Conservation (phyloP, 176 grass and related monocot species). For the Rhynchospora tenuis region DNA sequence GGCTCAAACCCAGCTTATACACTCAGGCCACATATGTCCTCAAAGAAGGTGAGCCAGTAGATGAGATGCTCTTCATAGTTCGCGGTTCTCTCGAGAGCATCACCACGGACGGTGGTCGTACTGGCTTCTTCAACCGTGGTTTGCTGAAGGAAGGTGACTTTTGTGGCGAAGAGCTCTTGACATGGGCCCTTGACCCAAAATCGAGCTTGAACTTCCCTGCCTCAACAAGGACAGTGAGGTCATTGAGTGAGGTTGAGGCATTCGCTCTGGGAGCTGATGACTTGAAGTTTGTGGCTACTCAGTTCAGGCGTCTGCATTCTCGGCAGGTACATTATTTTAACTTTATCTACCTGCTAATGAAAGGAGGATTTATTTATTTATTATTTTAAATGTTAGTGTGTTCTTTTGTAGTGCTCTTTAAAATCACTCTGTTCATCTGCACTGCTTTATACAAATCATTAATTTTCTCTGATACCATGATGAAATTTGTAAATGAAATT, state of each 20-base stretch:
- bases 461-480: too few relatives aligned
- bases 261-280: conserved; percentile 69
- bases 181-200: conserved; percentile 93
- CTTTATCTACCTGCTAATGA: background rate
- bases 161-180: conserved; percentile 84
- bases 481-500: too few relatives aligned
- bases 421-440: background rate
- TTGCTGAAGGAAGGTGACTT: conserved; percentile 71
- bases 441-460: background rate
- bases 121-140: conserved; percentile 83
- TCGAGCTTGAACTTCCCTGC: conserved; percentile 68
- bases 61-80: conserved; percentile 95
- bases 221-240: conserved; percentile 67
- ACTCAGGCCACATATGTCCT: conserved; percentile 61
- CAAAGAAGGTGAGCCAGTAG: conserved; percentile 94
- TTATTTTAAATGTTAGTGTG: too few relatives aligned
- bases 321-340: conserved; percentile 31
- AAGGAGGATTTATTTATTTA: background rate
- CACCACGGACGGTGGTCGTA: conserved; percentile 82
- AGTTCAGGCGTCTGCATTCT: conserved; percentile 91
- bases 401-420: background rate
- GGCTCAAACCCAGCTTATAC: conserved; percentile 73
- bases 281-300: conserved; percentile 81
- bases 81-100: conserved; percentile 77
- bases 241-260: conserved; percentile 76